Percentiles rank a stretch among this genome's conserved stretches.
Evolutionary conservation across 371 early-diverging fungal genomes (phyloP).

Genomic region (Nematocida major): DNA sequence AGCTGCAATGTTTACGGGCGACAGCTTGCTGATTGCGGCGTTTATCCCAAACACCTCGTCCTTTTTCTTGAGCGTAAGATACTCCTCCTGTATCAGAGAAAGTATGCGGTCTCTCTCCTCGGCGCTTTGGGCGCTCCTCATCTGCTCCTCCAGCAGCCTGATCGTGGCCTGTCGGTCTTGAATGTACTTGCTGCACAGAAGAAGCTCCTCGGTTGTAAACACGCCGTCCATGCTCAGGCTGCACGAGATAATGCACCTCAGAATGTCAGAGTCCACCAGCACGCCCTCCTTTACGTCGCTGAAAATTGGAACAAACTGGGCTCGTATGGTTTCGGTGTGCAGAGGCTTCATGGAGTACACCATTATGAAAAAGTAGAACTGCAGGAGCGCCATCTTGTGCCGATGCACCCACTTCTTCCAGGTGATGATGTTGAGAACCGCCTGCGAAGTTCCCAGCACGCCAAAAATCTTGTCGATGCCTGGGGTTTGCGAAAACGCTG

Average conservation of each 20-base stretch:
- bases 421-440: not conserved
- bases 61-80: conserved; percentile 34
- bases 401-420: conserved; percentile 31
- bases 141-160: conserved; percentile 37
- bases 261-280: conserved; percentile 28
- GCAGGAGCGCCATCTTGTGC: conserved; percentile 13
- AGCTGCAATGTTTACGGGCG: conserved; percentile 39
- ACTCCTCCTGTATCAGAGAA: conserved; percentile 28
- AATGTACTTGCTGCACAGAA: conserved; percentile 18
- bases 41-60: conserved; percentile 46
- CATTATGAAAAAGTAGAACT: conserved; percentile 39
- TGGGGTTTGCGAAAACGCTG: not conserved
- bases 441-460: not conserved
- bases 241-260: not conserved
- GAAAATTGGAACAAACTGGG: conserved; percentile 30
- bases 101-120: conserved; percentile 48
- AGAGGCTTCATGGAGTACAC: not conserved
- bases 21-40: conserved; percentile 25
- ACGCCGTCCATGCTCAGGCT: not conserved
- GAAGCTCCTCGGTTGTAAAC: conserved; percentile 3
- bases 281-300: conserved; percentile 11
- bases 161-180: conserved; percentile 16
- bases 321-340: not conserved
- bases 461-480: not conserved
- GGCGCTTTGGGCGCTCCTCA: conserved; percentile 4